Base-by-base conservation (phyloP, 352 stramenopile genomes). In the Pythium sukuiense region DNA sequence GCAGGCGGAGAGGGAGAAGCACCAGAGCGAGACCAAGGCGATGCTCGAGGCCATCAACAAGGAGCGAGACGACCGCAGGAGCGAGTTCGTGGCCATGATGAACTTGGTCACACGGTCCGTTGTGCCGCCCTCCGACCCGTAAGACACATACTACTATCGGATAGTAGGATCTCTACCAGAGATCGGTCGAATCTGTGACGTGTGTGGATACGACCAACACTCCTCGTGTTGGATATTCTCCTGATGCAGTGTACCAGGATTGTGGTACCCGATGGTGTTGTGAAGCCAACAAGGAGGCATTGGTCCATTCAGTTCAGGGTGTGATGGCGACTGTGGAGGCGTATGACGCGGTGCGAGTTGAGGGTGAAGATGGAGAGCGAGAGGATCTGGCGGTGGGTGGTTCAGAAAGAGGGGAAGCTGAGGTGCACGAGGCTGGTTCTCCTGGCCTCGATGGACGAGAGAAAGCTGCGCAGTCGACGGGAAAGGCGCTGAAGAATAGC, bases 71-170 rank as follows among this genome's bases (percentile, higher is more conserved):
- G 61, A 67, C 54, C 41, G 61, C 11, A 45, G 43, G 1, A 29
- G 62, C 13, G 61, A 67, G 43, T 67, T 62, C 24, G 61, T 58
- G 13, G 29, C 61, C 9, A 61, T 67, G 53, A 62, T 67, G 61
- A 53, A 62, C 24, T 45, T 67, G 53, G 43, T 67, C 27, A 62
- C 32, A n/a, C n/a, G n/a, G n/a, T n/a, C n/a, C n/a, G n/a, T n/a
- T n/a, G n/a, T n/a, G n/a, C n/a, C n/a, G n/a, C n/a, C n/a, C n/a
- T n/a, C n/a, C n/a, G n/a, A n/a, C n/a, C n/a, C n/a, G n/a, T n/a
- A n/a, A n/a, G n/a, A n/a, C n/a, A n/a, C n/a, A n/a, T n/a, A n/a
- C n/a, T n/a, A n/a, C n/a, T n/a, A n/a, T n/a, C n/a, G n/a, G n/a
- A n/a, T n/a, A n/a, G n/a, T n/a, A n/a, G n/a, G n/a, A n/a, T n/a